Conservation (phyloP, 2,329 filamentous ascomycete genomes). For the Paramyrothecium sp. region DNA sequence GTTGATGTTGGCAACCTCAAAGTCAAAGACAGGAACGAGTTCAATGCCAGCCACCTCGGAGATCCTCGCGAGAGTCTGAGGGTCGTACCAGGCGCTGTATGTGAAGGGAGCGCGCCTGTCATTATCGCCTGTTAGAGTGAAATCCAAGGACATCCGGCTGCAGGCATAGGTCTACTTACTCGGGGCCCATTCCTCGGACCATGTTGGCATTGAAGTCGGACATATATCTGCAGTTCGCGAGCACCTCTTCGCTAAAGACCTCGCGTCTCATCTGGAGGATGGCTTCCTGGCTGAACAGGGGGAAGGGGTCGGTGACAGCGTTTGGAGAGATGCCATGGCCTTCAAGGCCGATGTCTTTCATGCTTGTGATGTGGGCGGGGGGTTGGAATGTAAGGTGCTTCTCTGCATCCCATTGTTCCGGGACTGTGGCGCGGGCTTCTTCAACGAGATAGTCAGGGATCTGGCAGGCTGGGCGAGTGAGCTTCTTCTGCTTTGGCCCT, state of each 20-base stretch:
- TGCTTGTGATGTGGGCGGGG: constrained; percentile 51
- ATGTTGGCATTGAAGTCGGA: constrained; percentile 47
- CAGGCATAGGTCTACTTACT: constrained; percentile 40
- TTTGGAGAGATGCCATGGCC: constrained; percentile 58
- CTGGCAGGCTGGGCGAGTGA: no score
- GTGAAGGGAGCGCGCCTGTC: constrained; percentile 56
- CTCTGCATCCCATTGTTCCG: constrained; percentile 31
- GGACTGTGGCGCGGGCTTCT: no score
- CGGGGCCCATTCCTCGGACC: constrained; percentile 42
- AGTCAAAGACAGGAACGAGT: constrained; percentile 51
- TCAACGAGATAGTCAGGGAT: no score
- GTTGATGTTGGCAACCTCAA: constrained; percentile 53
- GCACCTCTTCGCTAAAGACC: constrained; percentile 56
- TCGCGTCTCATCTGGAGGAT: constrained; percentile 61
- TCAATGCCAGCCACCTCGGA: constrained; percentile 55
- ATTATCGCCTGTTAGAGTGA: no score
- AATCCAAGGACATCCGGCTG: background rate
- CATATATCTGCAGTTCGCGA: constrained; percentile 55
- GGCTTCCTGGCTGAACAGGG: constrained; percentile 60
- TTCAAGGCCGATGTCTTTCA: constrained; percentile 61
- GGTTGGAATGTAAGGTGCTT: constrained; percentile 55
- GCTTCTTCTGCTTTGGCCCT: no score
- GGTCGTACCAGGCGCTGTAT: constrained; percentile 48
- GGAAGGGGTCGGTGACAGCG: constrained; percentile 65
- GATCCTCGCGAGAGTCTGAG: constrained; percentile 42